These are phyloP conservation scores for Vicia sativa DNA, from an alignment of 306 rosid genomes.

Conservation along the genomic window DNA sequence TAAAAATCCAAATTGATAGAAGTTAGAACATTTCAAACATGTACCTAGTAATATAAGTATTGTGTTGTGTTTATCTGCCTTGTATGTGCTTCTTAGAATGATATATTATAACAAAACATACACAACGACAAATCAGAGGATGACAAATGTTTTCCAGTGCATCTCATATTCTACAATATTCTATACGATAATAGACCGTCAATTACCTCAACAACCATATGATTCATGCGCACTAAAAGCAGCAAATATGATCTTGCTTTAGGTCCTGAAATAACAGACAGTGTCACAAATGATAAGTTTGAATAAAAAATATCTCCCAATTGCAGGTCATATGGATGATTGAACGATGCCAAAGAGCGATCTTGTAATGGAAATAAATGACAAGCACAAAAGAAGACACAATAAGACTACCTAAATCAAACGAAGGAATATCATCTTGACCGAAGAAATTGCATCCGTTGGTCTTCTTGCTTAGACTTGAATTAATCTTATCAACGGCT, in stretches of 20 bases:
- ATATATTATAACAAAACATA: background rate
- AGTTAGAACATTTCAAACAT: background rate
- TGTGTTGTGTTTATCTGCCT: background rate
- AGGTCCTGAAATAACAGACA: constrained; percentile 45
- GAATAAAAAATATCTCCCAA: constrained; percentile 4
- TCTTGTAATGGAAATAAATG: constrained; percentile 18
- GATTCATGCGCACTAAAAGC: constrained; percentile 55
- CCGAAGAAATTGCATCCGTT: constrained; percentile 55
- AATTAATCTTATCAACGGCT: constrained; percentile 86
- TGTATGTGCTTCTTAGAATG: background rate
- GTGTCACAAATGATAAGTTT: constrained; percentile 12
- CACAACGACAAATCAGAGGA: background rate
- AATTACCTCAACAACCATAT: constrained; percentile 46
- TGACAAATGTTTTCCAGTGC: constrained; percentile 24
- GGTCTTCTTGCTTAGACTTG: constrained; percentile 57
- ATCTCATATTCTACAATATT: constrained; percentile 40
- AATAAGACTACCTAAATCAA: constrained; percentile 64
- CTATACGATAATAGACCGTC: constrained; percentile 52
- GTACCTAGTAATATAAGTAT: background rate
- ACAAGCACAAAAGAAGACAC: constrained; percentile 16
- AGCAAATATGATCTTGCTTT: constrained; percentile 59
- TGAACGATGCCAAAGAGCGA: background rate
- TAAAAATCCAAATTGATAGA: background rate
- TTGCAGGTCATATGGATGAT: background rate
- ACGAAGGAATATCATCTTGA: constrained; percentile 81